These are phyloP conservation scores for Cerioporus squamosus DNA, from an alignment of 1,284 basidiomycete species.

Conservation along the genomic window DNA sequence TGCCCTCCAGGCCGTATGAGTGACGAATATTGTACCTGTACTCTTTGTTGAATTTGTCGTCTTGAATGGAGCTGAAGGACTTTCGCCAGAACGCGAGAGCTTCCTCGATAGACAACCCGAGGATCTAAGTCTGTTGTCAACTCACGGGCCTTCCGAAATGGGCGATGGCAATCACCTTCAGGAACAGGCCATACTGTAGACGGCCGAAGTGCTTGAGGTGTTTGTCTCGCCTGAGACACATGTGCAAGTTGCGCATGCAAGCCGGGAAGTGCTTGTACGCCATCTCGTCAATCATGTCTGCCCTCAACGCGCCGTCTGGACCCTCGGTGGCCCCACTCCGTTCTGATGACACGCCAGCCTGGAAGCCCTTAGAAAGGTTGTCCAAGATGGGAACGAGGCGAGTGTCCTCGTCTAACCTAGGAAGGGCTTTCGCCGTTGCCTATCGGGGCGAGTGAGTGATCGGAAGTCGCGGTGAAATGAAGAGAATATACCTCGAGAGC, in stretches of 20 bases:
- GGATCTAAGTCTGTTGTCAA: slow-evolving; percentile 56
- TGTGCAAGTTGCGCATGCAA: slow-evolving; percentile 95
- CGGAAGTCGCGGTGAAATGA: neutral
- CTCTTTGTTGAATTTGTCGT: slow-evolving; percentile 99
- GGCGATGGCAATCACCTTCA: slow-evolving; percentile 73
- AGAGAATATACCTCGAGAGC: slow-evolving; percentile 73
- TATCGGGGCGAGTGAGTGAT: slow-evolving; percentile 36
- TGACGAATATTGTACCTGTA: slow-evolving; percentile 98
- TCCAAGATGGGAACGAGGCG: slow-evolving; percentile 90
- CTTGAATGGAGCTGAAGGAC: slow-evolving; percentile 80
- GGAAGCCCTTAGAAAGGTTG: slow-evolving; percentile 94
- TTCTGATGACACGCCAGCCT: slow-evolving; percentile 88
- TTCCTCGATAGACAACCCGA: slow-evolving; percentile 95
- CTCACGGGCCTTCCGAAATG: neutral
- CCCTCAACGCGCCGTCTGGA: slow-evolving; percentile 75
- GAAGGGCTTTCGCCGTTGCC: slow-evolving; percentile 88
- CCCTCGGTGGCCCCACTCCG: slow-evolving; percentile 64
- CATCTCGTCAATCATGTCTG: slow-evolving; percentile 93
- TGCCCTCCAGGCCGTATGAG: slow-evolving; percentile 93
- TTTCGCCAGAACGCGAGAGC: slow-evolving; percentile 94
- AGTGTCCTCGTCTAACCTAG: slow-evolving; percentile 95
- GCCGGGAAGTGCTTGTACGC: slow-evolving; percentile 91
- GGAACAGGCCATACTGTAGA: slow-evolving; percentile 91
- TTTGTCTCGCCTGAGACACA: slow-evolving; percentile 75
- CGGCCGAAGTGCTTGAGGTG: slow-evolving; percentile 95